Evolutionary conservation across 2,329 filamentous ascomycete species (phyloP), one percentile per base, ranked within the genome.

Genomic region (Simplicillium sp.): DNA sequence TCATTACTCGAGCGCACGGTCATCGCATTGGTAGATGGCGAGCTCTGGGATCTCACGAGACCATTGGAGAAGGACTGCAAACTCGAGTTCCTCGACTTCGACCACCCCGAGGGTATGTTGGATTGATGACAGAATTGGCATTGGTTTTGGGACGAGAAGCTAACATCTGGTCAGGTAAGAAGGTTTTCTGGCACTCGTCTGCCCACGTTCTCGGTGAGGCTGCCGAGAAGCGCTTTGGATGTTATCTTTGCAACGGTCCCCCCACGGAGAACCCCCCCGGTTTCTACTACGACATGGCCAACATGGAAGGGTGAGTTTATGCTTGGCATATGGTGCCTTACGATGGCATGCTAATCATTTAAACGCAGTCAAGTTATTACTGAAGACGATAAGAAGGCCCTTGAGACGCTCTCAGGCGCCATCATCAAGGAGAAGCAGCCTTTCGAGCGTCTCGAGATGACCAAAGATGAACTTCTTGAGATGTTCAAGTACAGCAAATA

Each of bases 401-500:
- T 97, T 15, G 88, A 95, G 66, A 80, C 73, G 45, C 80, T 88
- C 48, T 86, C 89, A 25, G 72, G 75, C 55, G 84, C 81, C 58
- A 88, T 92, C 48, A 86, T 94, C 64, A 96, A 96, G 72, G 89
- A 96, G 66, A 95, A 94, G 73, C 90, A 97, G 65, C 82, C 82
- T 39, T 97, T 97, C 59, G 85, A 96, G 70, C 81, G 92, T 44
- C 70, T 97, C 37, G 84, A 84, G 48, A 77, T 96, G 57, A 84
- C 84, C 49, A 97, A 97, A 67, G 84, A 90, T 41, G 82, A 97
- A 50, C 74, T 97, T 38, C 77, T 92, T 39, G 87, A 95, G 60
- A 95, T 97, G 64, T 97, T 97, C 71, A 79, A 81, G 53, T 94
- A 94, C 73, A 96, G 94, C 75, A 92, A 92, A 62, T 97, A 95